phyloP scores from a whole-genome alignment of 805 yeast genomes.

The Cyberlindnera nakhonratchasimensis region DNA sequence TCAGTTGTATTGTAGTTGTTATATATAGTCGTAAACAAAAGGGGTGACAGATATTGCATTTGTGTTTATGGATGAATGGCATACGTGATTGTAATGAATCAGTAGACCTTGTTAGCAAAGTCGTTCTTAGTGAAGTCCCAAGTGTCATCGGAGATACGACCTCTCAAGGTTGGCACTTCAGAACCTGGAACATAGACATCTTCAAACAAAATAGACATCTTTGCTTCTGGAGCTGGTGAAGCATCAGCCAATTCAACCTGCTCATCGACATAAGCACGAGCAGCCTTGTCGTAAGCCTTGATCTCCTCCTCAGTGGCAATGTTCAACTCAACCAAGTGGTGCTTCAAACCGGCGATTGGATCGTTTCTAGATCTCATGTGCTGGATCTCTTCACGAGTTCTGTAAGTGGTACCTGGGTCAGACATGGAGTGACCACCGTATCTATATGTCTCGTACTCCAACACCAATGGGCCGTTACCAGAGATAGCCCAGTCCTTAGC shows the following conservation, averaged over 20 bases:
- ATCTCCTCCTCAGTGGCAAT: conserved; percentile 94
- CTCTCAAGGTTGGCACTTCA: conserved; percentile 90
- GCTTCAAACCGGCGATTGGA: conserved; percentile 95
- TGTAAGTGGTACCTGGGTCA: conserved; percentile 99
- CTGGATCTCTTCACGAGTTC: conserved; percentile 99
- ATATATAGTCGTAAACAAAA: not conserved
- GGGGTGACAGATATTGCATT: no score
- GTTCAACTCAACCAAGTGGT: conserved; percentile 72
- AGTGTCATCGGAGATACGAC: conserved; percentile 93
- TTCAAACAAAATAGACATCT: conserved; percentile 90
- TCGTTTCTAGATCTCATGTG: conserved; percentile 98
- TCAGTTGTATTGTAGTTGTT: no score
- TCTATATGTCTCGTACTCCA: conserved; percentile 98
- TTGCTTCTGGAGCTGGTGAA: conserved; percentile 93
- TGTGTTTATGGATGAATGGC: no score
- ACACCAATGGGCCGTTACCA: conserved; percentile 93
- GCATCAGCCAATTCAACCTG: conserved; percentile 93
- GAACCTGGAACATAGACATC: conserved; percentile 95
- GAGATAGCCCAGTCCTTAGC: conserved; percentile 94
- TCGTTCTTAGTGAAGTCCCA: conserved; percentile 66
- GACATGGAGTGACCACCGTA: conserved; percentile 99
- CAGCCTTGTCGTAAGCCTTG: conserved; percentile 91
- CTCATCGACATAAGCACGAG: conserved; percentile 92
- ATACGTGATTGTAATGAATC: not conserved
- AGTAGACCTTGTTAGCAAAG: conserved; percentile 36